Conservation (phyloP, 2,329 filamentous ascomycete genomes). For the Xylariales sp. region DNA sequence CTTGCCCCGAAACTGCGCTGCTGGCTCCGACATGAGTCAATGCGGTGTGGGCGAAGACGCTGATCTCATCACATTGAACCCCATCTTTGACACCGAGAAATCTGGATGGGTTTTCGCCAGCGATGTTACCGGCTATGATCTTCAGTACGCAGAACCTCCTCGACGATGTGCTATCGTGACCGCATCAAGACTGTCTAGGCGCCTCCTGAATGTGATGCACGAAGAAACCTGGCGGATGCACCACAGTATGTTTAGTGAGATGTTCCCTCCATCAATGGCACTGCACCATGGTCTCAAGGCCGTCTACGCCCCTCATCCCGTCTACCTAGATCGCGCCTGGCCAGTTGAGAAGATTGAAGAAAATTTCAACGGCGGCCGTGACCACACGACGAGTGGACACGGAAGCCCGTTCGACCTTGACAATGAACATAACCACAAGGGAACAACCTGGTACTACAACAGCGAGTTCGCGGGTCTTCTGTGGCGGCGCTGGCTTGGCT, state of each 20-base stretch:
- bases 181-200: constrained; percentile 61
- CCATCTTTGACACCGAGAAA: constrained; percentile 66
- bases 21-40: constrained; percentile 41
- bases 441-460: constrained; percentile 82
- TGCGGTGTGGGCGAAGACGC: constrained; percentile 70
- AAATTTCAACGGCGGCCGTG: constrained; percentile 75
- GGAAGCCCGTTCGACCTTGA: constrained; percentile 64
- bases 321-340: constrained; percentile 77
- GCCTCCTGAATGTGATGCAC: constrained; percentile 69
- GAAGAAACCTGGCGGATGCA: constrained; percentile 63
- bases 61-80: constrained; percentile 74
- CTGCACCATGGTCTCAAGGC: constrained; percentile 76
- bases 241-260: constrained; percentile 74
- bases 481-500: constrained; percentile 74
- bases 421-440: constrained; percentile 79
- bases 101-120: constrained; percentile 71
- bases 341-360: constrained; percentile 61
- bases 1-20: constrained; percentile 51
- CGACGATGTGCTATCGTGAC: constrained; percentile 70
- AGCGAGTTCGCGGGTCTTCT: constrained; percentile 71
- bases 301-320: constrained; percentile 75
- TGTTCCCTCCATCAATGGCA: constrained; percentile 69
- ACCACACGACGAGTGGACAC: constrained; percentile 59
- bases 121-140: constrained; percentile 67
- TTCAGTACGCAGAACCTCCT: constrained; percentile 48